phyloP scores from a whole-genome alignment of 306 rosid species.

The Begonia fuchsioides region DNA sequence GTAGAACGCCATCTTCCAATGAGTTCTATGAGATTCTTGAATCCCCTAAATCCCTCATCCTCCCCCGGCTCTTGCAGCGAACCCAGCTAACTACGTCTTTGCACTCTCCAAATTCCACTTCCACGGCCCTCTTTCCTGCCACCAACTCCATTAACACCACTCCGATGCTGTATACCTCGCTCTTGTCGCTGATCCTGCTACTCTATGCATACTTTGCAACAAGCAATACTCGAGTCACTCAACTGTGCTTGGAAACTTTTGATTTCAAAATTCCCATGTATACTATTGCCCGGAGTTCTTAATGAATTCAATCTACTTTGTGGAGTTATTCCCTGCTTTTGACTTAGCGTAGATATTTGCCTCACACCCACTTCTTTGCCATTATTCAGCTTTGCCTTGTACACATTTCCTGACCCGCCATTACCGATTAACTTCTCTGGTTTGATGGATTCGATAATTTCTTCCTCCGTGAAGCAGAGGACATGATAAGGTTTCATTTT shows the following conservation, averaged over 20 bases:
- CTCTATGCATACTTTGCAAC: slow-evolving; percentile 65
- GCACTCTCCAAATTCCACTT: too few relatives aligned
- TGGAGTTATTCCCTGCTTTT: slow-evolving; percentile 15
- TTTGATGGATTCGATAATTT: slow-evolving; percentile 41
- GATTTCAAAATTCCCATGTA: slow-evolving; percentile 10
- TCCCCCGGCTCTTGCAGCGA: too few relatives aligned
- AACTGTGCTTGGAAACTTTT: too few relatives aligned
- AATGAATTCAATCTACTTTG: slow-evolving; percentile 33
- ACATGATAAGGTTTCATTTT: slow-evolving; percentile 53
- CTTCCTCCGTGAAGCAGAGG: slow-evolving; percentile 50
- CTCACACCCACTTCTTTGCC: slow-evolving; percentile 64
- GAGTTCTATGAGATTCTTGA: too few relatives aligned
- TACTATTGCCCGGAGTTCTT: slow-evolving; percentile 29
- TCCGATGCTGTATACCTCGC: too few relatives aligned
- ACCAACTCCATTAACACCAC: too few relatives aligned
- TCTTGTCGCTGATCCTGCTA: slow-evolving; percentile 72
- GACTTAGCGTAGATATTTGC: slow-evolving; percentile 55
- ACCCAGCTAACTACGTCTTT: too few relatives aligned
- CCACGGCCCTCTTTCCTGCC: too few relatives aligned
- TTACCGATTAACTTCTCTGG: slow-evolving; percentile 57
- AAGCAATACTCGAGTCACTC: neutral
- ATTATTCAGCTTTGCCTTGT: slow-evolving; percentile 36
- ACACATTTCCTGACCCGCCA: slow-evolving; percentile 90
- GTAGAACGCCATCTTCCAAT: too few relatives aligned
- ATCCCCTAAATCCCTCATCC: too few relatives aligned